A percentile compares a stretch with the other conserved stretches of the same genome.
Conservation (phyloP, 768 basidiomycete species). For the Xerocomellus amylosporus region DNA sequence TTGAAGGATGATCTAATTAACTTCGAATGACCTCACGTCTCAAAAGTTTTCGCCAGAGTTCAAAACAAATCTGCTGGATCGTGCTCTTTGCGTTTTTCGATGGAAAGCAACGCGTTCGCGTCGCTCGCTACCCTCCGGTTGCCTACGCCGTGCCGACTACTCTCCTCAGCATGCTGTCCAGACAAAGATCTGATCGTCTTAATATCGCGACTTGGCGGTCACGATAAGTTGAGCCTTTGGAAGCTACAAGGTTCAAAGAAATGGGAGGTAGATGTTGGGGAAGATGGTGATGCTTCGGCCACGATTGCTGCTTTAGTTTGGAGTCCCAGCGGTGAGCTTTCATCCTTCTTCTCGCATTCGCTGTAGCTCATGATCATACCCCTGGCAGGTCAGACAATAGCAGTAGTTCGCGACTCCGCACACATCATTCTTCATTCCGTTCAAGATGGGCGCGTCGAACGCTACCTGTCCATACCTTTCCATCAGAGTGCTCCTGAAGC, state of each 20-base stretch:
- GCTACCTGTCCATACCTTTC: constrained; percentile 40
- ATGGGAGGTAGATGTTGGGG: constrained; percentile 76
- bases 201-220: constrained; percentile 62
- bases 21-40: constrained; percentile 16
- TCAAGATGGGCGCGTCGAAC: constrained; percentile 66
- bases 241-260: constrained; percentile 76
- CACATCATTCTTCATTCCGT: constrained; percentile 70
- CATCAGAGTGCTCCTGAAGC: constrained; percentile 12
- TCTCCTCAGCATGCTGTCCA: constrained; percentile 71
- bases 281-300: constrained; percentile 40
- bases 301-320: constrained; percentile 64
- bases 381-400: constrained; percentile 61
- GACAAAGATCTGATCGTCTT: constrained; percentile 79
- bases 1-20: constrained; percentile 17
- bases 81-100: constrained; percentile 14
- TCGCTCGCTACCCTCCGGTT: constrained; percentile 56
- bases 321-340: constrained; percentile 73
- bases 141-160: constrained; percentile 54
- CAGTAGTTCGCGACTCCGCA: constrained; percentile 67
- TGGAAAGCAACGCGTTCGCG: constrained; percentile 49
- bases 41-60: constrained; percentile 6
- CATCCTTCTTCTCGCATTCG: not conserved
- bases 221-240: constrained; percentile 74
- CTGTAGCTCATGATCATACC: constrained; percentile 4
- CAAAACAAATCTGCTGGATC: not conserved